Evolutionary conservation across 495 filamentous ascomycete species (phyloP), one percentile per base, ranked within the genome.

Genomic region (Penicillium malachiteum): DNA sequence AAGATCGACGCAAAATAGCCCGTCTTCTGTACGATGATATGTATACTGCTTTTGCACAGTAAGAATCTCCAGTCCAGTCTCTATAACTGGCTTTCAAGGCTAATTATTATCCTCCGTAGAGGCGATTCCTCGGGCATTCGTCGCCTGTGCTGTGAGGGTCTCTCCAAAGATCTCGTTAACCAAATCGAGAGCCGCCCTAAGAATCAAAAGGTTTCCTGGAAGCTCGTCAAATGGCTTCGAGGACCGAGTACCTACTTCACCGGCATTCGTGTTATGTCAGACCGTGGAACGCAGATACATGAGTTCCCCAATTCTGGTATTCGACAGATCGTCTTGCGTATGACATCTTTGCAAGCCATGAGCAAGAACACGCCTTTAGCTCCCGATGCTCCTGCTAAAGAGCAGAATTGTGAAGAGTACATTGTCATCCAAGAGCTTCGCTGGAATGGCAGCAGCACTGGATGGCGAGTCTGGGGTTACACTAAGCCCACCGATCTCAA

Each of bases 381-480:
- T n/a, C 26, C 35, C 4, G 35, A 51, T 12, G 34, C 40, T 7
- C 58, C 78, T 39, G 77, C 75, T 39, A 80, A 83, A 66, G 74
- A 81, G 67, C 84, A 83, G 61, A 84, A 87, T 54, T 76, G 87
- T 53, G 70, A 74, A 1, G 92, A 97, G 76, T 87, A 95, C 63
- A 18, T 97, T n/a, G 87, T 93, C 5, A 62, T 96, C 17, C 88
- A 91, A 73, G 78, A 79, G 62, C 59, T 70, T 21, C 67, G 86
- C 46, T 71, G 80, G 71, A 75, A 75, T 3, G 88, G 82, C 49
- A 62, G 77, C 57, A 78, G 84, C 40, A 71, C 69, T 37, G 78
- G 79, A 11, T 97, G 92, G 92, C 81, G 78, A 66, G 65, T 96
- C 45, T 89, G 91, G 85, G 91, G 91, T 21, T 85, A 83, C 35